phyloP scores from a whole-genome alignment of 331 rosid genomes.

The Acacia concinna region DNA sequence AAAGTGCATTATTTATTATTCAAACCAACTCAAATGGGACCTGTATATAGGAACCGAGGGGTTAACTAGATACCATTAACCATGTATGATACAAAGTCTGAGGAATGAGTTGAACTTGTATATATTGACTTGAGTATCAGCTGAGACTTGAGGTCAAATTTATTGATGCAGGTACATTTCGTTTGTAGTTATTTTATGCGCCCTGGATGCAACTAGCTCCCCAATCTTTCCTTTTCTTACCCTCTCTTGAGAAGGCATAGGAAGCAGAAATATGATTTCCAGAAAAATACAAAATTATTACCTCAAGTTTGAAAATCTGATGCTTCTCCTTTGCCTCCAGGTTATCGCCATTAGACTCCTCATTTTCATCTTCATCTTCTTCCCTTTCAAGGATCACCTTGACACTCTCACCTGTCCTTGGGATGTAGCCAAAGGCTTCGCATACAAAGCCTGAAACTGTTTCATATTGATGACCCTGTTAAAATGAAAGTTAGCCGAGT shows the following conservation, averaged over 20 bases:
- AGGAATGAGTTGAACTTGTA: neutral
- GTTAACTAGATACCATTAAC: no score
- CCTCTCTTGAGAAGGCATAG: neutral
- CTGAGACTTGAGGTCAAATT: neutral
- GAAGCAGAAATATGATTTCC: slow-evolving; percentile 4
- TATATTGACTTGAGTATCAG: neutral
- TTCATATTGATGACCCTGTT: slow-evolving; percentile 96
- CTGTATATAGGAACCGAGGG: no score
- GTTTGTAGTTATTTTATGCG: neutral
- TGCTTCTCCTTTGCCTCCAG: slow-evolving; percentile 71
- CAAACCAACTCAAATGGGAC: no score
- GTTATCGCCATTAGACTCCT: slow-evolving; percentile 62
- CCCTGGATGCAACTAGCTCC: neutral
- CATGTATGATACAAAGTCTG: no score
- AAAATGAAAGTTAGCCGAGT: slow-evolving; percentile 19
- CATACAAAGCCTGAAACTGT: slow-evolving; percentile 97
- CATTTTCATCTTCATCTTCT: slow-evolving; percentile 62
- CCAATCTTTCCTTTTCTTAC: neutral
- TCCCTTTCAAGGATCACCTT: slow-evolving; percentile 89
- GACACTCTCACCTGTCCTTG: slow-evolving; percentile 91
- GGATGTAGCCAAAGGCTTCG: slow-evolving; percentile 95
- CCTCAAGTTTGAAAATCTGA: slow-evolving; percentile 85
- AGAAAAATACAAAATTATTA: slow-evolving; percentile 34
- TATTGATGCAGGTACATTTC: neutral
- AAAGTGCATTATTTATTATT: no score